Base-by-base conservation (phyloP, 768 basidiomycete species). In the Collybiopsis luxurians region DNA sequence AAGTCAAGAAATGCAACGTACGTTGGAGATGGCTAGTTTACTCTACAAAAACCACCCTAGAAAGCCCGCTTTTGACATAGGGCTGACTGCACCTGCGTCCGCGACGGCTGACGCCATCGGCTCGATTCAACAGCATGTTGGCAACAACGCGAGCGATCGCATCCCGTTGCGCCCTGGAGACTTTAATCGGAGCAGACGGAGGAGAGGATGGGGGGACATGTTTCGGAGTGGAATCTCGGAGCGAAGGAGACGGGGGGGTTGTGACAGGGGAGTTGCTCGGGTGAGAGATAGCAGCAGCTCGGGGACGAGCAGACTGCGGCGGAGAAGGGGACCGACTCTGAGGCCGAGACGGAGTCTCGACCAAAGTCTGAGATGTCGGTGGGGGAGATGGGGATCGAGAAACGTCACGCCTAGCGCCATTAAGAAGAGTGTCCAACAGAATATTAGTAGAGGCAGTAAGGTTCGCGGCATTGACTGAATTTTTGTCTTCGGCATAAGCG, bases 1-100 rank as follows among this genome's bases (percentile, higher is more conserved):
- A 9, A 40, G 1, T 10, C 23, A 42, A 26, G 40, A 9, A 21
- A 45, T 30, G 53, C 24, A 38, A 54, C 40, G 42, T 30, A 81
- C 43, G 40, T 30, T 17, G 9, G 43, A 39, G 51, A 53, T 40
- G 38, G 15, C 19, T 5, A 19, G 7, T 15, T 47, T 34, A 55
- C 45, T 55, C 54, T 9, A 55, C 54, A 15, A 28, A 36, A 17
- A 55, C 34, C 24, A 55, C 54, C 54, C 54, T 45, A 15, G 44
- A 46, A 9, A 55, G 31, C 2, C 45, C 27, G 24, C 54, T 55
- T 21, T 55, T 55, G 27, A 55, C 54, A 38, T 55, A 55, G 4
- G 39, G 42, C 27, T 17, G 19, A 42, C 31, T 36, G 23, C 53
- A 54, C 30, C 45, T 23, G 17, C 54, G 34, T 26, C 31, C 31